phyloP scores from a whole-genome alignment of 352 stramenopile genomes.

The Aphanomyces stellatus region DNA sequence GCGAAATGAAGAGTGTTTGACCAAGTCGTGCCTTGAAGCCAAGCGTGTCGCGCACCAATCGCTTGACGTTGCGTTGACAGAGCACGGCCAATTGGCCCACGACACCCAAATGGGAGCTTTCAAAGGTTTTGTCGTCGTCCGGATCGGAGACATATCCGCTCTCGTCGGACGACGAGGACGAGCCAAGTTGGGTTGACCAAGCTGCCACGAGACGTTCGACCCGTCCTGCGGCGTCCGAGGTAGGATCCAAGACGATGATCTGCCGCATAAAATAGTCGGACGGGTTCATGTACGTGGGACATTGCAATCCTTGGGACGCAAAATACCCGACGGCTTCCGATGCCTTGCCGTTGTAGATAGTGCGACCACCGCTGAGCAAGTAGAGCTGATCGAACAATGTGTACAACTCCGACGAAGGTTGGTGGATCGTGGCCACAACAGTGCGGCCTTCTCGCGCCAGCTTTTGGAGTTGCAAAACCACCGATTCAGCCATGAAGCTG shows the following conservation, averaged over 20 bases:
- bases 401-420: constrained; percentile 66
- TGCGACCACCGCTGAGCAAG: constrained; percentile 37
- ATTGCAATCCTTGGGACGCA: constrained; percentile 37
- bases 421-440: constrained; percentile 82
- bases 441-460: constrained; percentile 77
- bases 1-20: constrained; percentile 31
- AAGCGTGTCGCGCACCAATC: constrained; percentile 29
- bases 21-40: constrained; percentile 26
- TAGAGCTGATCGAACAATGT: constrained; percentile 50
- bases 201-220: constrained; percentile 30
- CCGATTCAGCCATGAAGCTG: constrained; percentile 41
- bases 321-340: constrained; percentile 48
- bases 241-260: constrained; percentile 38
- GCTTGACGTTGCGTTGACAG: constrained; percentile 33
- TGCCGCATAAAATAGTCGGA: constrained; percentile 58
- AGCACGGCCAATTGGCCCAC: constrained; percentile 31
- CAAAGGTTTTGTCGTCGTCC: background rate
- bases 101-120: background rate
- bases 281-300: constrained; percentile 47
- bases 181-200: constrained; percentile 20
- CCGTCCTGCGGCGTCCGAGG: constrained; percentile 26
- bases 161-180: background rate
- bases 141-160: background rate
- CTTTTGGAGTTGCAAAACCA: constrained; percentile 46
- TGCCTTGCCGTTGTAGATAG: constrained; percentile 50